These are phyloP conservation scores for Rhypophila decipiens DNA, from an alignment of 495 filamentous ascomycete species.

Conservation along the genomic window DNA sequence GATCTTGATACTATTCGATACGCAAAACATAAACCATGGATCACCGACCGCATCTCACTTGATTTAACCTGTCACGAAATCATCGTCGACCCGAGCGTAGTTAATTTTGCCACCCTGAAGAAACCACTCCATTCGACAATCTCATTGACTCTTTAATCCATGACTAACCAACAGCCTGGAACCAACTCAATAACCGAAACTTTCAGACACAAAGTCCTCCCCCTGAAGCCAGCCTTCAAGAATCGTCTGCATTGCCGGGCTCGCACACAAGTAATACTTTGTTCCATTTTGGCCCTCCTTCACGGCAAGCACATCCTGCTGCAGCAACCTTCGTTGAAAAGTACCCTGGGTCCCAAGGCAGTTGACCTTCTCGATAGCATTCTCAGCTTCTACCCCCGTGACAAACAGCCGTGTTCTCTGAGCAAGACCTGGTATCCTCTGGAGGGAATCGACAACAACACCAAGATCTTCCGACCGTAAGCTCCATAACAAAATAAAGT, in stretches of 20 bases:
- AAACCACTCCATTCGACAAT: too few species aligned
- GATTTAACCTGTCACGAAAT: too few species aligned
- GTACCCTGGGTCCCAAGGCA: constrained; percentile 34
- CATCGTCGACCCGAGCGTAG: too few species aligned
- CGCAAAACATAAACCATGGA: too few species aligned
- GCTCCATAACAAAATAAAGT: constrained; percentile 55
- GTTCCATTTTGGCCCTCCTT: constrained; percentile 24
- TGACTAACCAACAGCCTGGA: too few species aligned
- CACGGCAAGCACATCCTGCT: constrained; percentile 44
- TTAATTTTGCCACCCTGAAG: too few species aligned
- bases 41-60: too few species aligned
- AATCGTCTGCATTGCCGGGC: constrained; percentile 46
- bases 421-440: constrained; percentile 43
- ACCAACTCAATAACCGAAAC: constrained; percentile 69
- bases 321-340: constrained; percentile 45
- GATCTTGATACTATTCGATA: too few species aligned
- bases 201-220: constrained; percentile 59
- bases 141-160: too few species aligned
- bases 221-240: constrained; percentile 59
- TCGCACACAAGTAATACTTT: constrained; percentile 66
- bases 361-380: constrained; percentile 21
- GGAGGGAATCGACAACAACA: constrained; percentile 55
- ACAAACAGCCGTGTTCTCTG: constrained; percentile 54
- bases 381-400: constrained; percentile 38
- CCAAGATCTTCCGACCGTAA: constrained; percentile 53